These are phyloP conservation scores for Vickermania ingenoplastis DNA, from an alignment of 208 protist species.

Conservation along the genomic window DNA sequence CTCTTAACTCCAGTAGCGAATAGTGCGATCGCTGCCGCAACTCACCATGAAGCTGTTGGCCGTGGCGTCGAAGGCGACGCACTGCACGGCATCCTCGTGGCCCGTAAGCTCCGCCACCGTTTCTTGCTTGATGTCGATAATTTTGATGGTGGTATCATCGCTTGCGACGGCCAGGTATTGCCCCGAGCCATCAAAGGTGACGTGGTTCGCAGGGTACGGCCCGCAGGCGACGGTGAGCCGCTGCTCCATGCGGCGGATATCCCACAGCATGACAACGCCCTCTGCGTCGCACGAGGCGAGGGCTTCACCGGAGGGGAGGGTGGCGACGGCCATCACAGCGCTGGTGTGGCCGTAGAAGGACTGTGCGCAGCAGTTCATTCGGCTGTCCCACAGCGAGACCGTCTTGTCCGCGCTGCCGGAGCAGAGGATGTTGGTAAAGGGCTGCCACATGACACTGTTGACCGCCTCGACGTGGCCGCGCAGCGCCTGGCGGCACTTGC, in stretches of 20 bases:
- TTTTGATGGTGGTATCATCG: conserved; percentile 91
- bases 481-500: conserved; percentile 87
- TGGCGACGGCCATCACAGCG: conserved; percentile 76
- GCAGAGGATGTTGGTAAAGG: conserved; percentile 90
- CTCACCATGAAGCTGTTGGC: conserved; percentile 75
- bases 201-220: conserved; percentile 65
- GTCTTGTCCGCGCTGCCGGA: conserved; percentile 95
- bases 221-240: conserved; percentile 43
- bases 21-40: conserved; percentile 65
- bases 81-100: conserved; percentile 81
- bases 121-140: conserved; percentile 85
- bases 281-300: conserved; percentile 92
- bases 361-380: conserved; percentile 88
- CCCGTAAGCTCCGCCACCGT: conserved; percentile 64
- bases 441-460: conserved; percentile 90
- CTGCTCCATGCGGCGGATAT: conserved; percentile 63
- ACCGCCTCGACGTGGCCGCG: conserved; percentile 93
- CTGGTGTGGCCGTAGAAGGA: conserved; percentile 94
- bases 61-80: conserved; percentile 68
- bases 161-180: conserved; percentile 85
- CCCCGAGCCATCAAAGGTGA: conserved; percentile 61
- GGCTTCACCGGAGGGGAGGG: conserved; percentile 17
- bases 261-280: conserved; percentile 85
- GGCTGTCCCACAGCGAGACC: conserved; percentile 94
- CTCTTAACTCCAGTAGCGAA: conserved; percentile 73